Base-by-base conservation (phyloP, 1,139 yeast species). In the Petasospora rhodanensis region DNA sequence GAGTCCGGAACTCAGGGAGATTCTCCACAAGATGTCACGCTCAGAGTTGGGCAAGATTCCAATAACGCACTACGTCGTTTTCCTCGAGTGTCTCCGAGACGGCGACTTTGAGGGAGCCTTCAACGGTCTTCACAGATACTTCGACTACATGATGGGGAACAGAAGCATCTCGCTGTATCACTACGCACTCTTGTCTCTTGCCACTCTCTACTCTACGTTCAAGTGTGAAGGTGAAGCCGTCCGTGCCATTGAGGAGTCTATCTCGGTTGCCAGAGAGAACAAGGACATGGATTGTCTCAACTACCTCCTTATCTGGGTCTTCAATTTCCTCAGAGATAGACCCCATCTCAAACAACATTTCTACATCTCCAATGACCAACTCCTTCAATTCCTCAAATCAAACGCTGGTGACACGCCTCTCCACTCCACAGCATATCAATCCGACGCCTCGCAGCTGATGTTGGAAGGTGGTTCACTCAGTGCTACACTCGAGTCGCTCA, bases 231-330 rank as follows among this genome's bases (percentile, higher is more conserved):
- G 70, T 18, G 85, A 84, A 43, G 95, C 96, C 0, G 58, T 84
- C 12, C 70, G 79, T 45, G 82, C 95, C 1, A 82, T 87, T 5
- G 86, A 82, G 45, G 96, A 87, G 52, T 93, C 96, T 0, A 81
- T 87, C 4, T 68, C 84, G 4, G 89, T 87, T 2, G 96, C 96
- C 0, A 64, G 96, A 46, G 96, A 87, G 50, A 80, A 83, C 48
- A 79, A 78, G 44, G 96, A 87, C 54, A 68, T 74, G 40, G 63
- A 70, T 10, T 84, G 95, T 14, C 63, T 87, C 24, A 81, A 86
- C 12, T 79, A 78, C 45, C 71, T 87, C n/a, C 61, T 86, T 28
- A 72, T 89, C 7, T 85, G 95, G 94, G 63, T 86, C 1, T 78
- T 78, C 50, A 73, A 79, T 42, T 83, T 83, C 44, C 66, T 84